Evolutionary conservation across 2,329 filamentous ascomycete species (phyloP).

Genomic region (Stachybotrys elegans): DNA sequence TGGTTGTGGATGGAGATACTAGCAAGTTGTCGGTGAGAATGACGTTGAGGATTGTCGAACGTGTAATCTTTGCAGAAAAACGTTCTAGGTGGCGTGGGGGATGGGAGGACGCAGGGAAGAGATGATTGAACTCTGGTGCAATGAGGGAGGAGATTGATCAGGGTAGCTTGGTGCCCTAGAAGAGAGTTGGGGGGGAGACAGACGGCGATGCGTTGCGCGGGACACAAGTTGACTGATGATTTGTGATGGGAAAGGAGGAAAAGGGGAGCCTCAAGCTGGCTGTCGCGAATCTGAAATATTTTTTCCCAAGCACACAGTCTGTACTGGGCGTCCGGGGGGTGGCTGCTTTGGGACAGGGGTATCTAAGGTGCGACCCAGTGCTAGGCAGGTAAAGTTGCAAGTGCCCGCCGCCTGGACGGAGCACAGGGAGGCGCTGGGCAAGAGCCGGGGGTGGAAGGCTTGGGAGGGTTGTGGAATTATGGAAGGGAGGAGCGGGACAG

Average conservation of each 20-base stretch:
- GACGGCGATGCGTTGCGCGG: slow-evolving; percentile 43
- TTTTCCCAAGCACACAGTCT: slow-evolving; percentile 23
- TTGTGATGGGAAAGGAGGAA: slow-evolving; percentile 36
- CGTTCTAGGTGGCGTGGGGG: slow-evolving; percentile 39
- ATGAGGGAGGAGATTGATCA: slow-evolving; percentile 52
- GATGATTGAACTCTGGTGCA: slow-evolving; percentile 69
- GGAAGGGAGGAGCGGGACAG: not conserved
- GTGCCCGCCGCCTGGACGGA: not conserved
- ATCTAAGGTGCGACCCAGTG: not conserved
- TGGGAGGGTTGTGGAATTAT: not conserved
- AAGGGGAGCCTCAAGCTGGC: slow-evolving; percentile 21
- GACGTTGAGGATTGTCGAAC: slow-evolving; percentile 31
- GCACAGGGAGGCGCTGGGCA: too few relatives aligned
- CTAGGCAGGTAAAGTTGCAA: not conserved
- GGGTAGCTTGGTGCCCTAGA: slow-evolving; percentile 93
- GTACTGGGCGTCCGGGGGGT: too few relatives aligned
- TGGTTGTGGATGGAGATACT: slow-evolving; percentile 24
- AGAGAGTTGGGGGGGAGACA: slow-evolving; percentile 36
- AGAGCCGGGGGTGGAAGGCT: too few relatives aligned
- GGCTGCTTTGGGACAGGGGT: slow-evolving; percentile 12
- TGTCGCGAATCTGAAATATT: slow-evolving; percentile 36
- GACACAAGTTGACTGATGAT: slow-evolving; percentile 38
- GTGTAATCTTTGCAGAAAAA: slow-evolving; percentile 27
- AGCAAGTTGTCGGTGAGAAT: slow-evolving; percentile 39
- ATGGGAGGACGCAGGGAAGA: slow-evolving; percentile 32